Conservation (phyloP, 2,329 filamentous ascomycete genomes). For the Neopestalotiopsis clavispora region DNA sequence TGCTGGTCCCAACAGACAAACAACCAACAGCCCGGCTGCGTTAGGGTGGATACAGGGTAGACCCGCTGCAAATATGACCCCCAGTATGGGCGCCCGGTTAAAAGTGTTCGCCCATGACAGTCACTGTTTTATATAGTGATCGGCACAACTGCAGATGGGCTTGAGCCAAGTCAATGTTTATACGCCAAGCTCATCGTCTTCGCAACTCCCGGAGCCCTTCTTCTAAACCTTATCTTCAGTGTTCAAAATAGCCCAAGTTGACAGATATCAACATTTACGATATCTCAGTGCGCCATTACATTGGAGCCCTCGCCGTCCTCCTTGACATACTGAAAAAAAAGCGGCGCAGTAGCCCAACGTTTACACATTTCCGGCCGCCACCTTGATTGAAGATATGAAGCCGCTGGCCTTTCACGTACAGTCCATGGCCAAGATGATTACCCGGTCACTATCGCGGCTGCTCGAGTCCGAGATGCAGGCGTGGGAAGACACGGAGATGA, state of each 20-base stretch:
- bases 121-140: no score
- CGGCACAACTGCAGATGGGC: no score
- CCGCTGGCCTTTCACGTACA: slow-evolving; percentile 14
- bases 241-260: neutral
- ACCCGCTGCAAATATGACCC: no score
- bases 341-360: slow-evolving; percentile 9
- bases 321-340: neutral
- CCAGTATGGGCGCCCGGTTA: no score
- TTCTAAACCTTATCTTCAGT: no score
- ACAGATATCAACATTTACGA: slow-evolving; percentile 6
- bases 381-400: slow-evolving; percentile 8
- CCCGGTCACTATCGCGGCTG: slow-evolving; percentile 3
- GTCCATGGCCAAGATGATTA: slow-evolving; percentile 9
- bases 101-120: no score
- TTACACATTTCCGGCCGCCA: slow-evolving; percentile 2
- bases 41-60: no score
- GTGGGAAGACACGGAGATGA: slow-evolving; percentile 14
- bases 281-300: neutral
- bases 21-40: neutral
- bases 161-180: no score
- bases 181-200: no score
- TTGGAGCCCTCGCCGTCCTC: neutral
- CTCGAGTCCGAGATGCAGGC: slow-evolving; percentile 6
- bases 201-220: no score
- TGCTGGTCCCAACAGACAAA: neutral